Evolutionary conservation across 257 asterid species (phyloP).

Genomic region (Lycium barbarum): DNA sequence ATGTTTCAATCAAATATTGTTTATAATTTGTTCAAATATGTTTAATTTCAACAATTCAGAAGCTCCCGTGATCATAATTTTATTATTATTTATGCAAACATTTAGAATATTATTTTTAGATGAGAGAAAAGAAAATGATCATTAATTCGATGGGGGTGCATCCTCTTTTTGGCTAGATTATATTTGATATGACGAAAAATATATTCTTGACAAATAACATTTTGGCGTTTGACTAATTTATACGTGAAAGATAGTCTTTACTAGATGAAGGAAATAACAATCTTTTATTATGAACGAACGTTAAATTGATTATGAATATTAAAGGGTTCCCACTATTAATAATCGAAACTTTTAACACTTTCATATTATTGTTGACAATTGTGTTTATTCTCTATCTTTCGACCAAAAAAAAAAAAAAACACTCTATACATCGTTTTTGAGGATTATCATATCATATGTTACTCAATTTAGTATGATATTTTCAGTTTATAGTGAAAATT

Average conservation of each 20-base stretch:
- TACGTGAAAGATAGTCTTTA: too few relatives aligned
- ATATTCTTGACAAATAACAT: neutral
- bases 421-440: neutral
- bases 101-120: neutral
- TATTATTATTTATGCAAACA: slow-evolving; percentile 5
- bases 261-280: neutral
- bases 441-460: neutral
- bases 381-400: neutral
- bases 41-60: neutral
- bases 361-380: neutral
- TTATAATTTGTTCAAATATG: neutral
- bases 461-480: neutral
- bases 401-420: neutral
- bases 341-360: neutral
- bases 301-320: neutral
- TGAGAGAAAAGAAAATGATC: neutral
- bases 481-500: neutral
- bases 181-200: neutral
- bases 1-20: neutral
- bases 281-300: neutral
- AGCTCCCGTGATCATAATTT: neutral
- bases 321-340: too few relatives aligned
- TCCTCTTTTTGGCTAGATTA: neutral
- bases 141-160: neutral
- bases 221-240: neutral